These are phyloP conservation scores for Amanita pallidorosea DNA, from an alignment of 768 basidiomycete genomes.

Conservation along the genomic window DNA sequence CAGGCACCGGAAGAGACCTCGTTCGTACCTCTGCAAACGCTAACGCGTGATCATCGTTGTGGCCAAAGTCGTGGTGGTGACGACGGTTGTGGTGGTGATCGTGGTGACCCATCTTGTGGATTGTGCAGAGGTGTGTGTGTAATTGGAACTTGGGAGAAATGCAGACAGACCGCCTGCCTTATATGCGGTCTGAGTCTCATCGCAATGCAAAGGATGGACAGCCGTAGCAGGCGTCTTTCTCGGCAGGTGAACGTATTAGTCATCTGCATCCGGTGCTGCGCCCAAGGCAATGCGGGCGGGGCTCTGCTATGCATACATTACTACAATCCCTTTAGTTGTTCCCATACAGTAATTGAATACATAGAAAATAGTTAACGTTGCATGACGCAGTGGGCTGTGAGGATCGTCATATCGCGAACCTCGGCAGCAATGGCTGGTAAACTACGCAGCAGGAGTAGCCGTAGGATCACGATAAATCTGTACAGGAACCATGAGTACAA, in stretches of 20 bases:
- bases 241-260: neutral
- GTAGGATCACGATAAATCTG: slow-evolving; percentile 39
- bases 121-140: neutral
- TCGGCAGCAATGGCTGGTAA: neutral
- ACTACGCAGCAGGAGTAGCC: slow-evolving; percentile 27
- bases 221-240: neutral
- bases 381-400: neutral
- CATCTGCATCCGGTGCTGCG: neutral
- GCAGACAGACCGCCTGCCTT: neutral
- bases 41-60: slow-evolving; percentile 37
- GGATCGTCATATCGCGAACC: neutral
- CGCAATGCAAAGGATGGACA: too few species aligned
- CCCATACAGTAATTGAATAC: slow-evolving; percentile 6
- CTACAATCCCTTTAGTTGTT: neutral
- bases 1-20: slow-evolving; percentile 19
- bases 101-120: slow-evolving; percentile 34
- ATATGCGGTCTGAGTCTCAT: too few species aligned
- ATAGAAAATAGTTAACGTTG: slow-evolving; percentile 1
- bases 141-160: neutral
- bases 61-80: neutral
- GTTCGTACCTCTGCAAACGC: slow-evolving; percentile 38
- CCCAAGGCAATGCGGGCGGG: neutral
- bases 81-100: neutral
- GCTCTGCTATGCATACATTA: slow-evolving; percentile 11
- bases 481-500: neutral